Evolutionary conservation across 257 asterid genomes (phyloP), one percentile per base, ranked within the genome.

Genomic region (Nicotiana sylvestris): DNA sequence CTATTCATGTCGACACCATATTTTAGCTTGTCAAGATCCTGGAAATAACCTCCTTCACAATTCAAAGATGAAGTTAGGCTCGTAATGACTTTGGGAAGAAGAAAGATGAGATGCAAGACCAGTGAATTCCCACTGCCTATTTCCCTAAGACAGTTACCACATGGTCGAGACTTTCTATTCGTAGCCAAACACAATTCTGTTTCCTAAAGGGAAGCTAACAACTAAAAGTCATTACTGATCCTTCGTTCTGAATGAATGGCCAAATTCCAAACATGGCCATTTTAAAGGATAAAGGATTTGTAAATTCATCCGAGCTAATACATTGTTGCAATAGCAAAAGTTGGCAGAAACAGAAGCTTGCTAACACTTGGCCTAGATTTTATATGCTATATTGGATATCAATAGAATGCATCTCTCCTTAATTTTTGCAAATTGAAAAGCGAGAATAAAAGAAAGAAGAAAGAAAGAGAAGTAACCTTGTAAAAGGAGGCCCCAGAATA

Each of bases 401-500:
- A 46, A 70, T 70, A 72, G 58, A 43, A 70, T 72, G 37, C 21
- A 21, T 11, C 11, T 43, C 13, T 3, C 78, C 25, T 21, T 53
- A 68, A 37, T 35, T 9, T 29, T 9, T 68, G 78, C 35, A 76
- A 58, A 55, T 46, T 39, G 27, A 29, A 57, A 65, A 70, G 11
- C 53, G 32, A 82, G 35, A 62, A 81, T 9, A 43, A 46, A 4
- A 70, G 6, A 39, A 18, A 13, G 17, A 25, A 30, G 81, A 77
- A 69, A 81, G 49, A 21, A 77, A 15, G 84, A 76, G n/a, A 81
- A 85, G 85, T 66, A 77, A 93, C 97, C 98, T 89, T 93, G 98
- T 70, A 93, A 84, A 81, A 93, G 90, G 77, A 93, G 90, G 70
- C 98, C 97, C 98, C 97, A 93, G 39, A 93, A 87, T 84, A 93